phyloP scores from a whole-genome alignment of 768 basidiomycete genomes.

The Fomitopsis serialis region DNA sequence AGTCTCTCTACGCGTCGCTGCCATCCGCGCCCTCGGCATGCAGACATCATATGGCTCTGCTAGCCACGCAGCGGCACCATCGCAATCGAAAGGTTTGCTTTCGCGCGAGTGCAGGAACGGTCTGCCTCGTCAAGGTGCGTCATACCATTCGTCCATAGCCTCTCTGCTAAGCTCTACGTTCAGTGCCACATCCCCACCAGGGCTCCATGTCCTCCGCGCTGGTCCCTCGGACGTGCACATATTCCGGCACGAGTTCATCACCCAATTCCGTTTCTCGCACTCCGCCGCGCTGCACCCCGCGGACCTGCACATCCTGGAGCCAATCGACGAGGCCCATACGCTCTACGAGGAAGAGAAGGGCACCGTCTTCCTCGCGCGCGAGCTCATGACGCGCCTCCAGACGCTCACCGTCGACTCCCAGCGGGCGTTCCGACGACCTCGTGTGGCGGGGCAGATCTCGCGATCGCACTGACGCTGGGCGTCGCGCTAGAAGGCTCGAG shows the following conservation, averaged over 20 bases:
- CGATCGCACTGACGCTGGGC: background rate
- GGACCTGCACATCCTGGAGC: constrained; percentile 29
- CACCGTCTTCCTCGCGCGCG: constrained; percentile 30
- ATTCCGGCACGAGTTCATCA: constrained; percentile 35
- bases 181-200: background rate
- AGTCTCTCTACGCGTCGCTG: background rate
- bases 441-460: background rate
- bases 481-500: too few relatives aligned
- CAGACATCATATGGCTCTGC: background rate
- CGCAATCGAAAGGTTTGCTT: constrained; percentile 14
- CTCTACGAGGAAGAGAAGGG: constrained; percentile 30
- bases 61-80: background rate
- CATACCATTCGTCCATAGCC: background rate
- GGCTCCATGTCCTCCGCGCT: constrained; percentile 24
- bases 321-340: constrained; percentile 23
- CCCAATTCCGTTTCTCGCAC: constrained; percentile 34
- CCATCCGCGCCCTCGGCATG: background rate
- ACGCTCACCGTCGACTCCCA: constrained; percentile 16
- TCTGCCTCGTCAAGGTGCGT: constrained; percentile 25
- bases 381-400: constrained; percentile 28
- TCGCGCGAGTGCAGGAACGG: constrained; percentile 21
- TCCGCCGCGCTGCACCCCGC: constrained; percentile 27
- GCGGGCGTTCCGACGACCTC: constrained; percentile 4
- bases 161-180: background rate
- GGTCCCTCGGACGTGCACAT: constrained; percentile 25